Conservation (phyloP, 2,329 filamentous ascomycete species). For the Fusarium sp. region DNA sequence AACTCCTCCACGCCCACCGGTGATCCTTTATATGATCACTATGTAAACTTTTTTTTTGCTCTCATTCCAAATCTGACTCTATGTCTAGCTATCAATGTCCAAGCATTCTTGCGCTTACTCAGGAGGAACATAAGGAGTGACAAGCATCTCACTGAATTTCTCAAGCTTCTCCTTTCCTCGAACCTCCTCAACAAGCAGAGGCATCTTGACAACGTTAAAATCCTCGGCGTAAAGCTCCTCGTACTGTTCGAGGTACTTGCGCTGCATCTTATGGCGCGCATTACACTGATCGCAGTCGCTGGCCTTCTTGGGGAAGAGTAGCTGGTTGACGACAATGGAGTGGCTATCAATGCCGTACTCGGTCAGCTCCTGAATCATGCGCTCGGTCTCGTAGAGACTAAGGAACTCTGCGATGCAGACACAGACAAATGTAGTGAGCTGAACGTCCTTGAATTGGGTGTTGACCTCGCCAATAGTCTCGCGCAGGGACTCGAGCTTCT, state of each 20-base stretch:
- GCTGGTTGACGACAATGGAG: constrained; percentile 97
- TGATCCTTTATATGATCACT: constrained; percentile 26
- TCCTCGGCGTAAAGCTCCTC: constrained; percentile 95
- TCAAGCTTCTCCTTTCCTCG: constrained; percentile 94
- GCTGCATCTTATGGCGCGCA: constrained; percentile 96
- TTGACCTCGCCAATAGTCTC: constrained; percentile 97
- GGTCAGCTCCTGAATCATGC: constrained; percentile 98
- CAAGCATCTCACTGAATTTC: constrained; percentile 88
- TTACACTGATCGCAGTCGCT: constrained; percentile 96
- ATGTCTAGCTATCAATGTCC: constrained; percentile 1
- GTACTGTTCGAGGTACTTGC: constrained; percentile 98
- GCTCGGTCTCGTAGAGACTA: constrained; percentile 96
- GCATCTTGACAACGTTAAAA: constrained; percentile 99
- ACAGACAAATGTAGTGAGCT: constrained; percentile 96
- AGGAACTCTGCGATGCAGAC: constrained; percentile 99
- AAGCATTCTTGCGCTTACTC: constrained; percentile 50
- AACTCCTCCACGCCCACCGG: constrained; percentile 39
- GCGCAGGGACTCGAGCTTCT: constrained; percentile 93
- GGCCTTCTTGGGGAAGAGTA: constrained; percentile 88
- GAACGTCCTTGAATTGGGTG: constrained; percentile 96
- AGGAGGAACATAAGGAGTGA: constrained; percentile 80
- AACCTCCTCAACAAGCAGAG: constrained; percentile 93
- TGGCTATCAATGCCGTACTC: constrained; percentile 96
- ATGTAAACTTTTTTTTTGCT: constrained; percentile 14
- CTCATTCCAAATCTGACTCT: constrained; percentile 11